These are phyloP conservation scores for Alternaria atra DNA, from an alignment of 2,329 filamentous ascomycete genomes.

Conservation along the genomic window DNA sequence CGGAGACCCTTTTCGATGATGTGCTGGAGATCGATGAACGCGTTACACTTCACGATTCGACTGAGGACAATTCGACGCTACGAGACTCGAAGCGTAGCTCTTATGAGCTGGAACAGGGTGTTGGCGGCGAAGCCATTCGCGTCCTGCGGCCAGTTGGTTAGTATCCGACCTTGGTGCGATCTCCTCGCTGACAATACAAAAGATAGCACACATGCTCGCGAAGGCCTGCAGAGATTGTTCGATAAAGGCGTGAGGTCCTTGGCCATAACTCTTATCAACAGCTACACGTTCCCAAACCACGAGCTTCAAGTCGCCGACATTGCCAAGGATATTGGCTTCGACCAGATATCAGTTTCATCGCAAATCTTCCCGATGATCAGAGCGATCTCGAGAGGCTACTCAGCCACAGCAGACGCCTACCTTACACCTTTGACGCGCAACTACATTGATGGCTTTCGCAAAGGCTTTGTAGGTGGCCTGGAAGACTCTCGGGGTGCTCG, in stretches of 20 bases:
- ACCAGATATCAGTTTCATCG: slow-evolving; percentile 38
- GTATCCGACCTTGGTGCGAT: neutral
- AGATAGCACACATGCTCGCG: slow-evolving; percentile 5
- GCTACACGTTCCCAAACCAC: slow-evolving; percentile 47
- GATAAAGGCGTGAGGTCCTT: slow-evolving; percentile 48
- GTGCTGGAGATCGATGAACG: slow-evolving; percentile 35
- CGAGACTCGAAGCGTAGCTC: slow-evolving; percentile 9
- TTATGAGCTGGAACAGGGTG: slow-evolving; percentile 19
- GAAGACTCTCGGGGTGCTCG: slow-evolving; percentile 32
- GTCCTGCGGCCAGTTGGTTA: neutral
- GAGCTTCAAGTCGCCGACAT: slow-evolving; percentile 37
- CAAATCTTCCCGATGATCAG: slow-evolving; percentile 37
- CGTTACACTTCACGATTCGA: slow-evolving; percentile 33
- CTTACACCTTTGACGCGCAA: slow-evolving; percentile 33
- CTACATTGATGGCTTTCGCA: slow-evolving; percentile 35
- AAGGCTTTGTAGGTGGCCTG: slow-evolving; percentile 37
- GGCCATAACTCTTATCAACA: slow-evolving; percentile 48
- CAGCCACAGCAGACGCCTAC: slow-evolving; percentile 40
- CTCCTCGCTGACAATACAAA: neutral
- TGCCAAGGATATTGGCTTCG: slow-evolving; percentile 41
- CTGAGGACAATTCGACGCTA: slow-evolving; percentile 23
- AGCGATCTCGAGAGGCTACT: slow-evolving; percentile 31
- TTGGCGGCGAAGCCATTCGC: slow-evolving; percentile 24
- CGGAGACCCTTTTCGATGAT: slow-evolving; percentile 29
- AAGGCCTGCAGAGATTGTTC: slow-evolving; percentile 36